Evolutionary conservation across 1,139 yeast genomes (phyloP).

Genomic region (Komagataea norvegica): DNA sequence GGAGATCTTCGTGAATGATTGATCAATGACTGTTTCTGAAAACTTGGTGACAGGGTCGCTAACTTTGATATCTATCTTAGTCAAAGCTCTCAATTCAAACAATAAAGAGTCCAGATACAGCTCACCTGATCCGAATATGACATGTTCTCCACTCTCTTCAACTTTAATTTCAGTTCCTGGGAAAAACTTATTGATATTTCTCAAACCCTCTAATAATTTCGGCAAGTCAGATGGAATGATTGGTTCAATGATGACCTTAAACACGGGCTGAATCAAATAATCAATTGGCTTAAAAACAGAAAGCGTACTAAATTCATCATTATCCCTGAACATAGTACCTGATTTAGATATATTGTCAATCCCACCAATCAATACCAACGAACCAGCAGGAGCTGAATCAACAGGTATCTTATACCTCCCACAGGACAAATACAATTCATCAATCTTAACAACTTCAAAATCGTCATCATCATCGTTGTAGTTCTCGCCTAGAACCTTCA

Average conservation of each 20-base stretch:
- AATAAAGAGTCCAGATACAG: slow-evolving; percentile 78
- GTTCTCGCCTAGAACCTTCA: slow-evolving; percentile 56
- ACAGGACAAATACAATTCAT: slow-evolving; percentile 55
- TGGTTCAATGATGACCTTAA: slow-evolving; percentile 84
- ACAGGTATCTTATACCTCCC: slow-evolving; percentile 67
- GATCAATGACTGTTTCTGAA: slow-evolving; percentile 68
- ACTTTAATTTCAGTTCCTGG: slow-evolving; percentile 63
- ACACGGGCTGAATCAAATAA: slow-evolving; percentile 51
- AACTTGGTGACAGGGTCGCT: slow-evolving; percentile 83
- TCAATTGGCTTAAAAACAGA: slow-evolving; percentile 40
- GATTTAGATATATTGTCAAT: slow-evolving; percentile 50
- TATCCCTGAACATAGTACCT: slow-evolving; percentile 46
- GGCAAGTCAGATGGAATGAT: slow-evolving; percentile 75
- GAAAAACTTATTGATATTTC: slow-evolving; percentile 58
- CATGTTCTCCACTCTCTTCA: slow-evolving; percentile 88
- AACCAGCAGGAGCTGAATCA: slow-evolving; percentile 55
- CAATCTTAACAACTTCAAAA: slow-evolving; percentile 36
- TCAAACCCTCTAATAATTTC: slow-evolving; percentile 60
- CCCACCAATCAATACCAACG: slow-evolving; percentile 64
- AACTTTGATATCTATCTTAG: slow-evolving; percentile 69
- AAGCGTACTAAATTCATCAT: slow-evolving; percentile 22
- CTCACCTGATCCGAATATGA: slow-evolving; percentile 81
- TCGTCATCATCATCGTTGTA: slow-evolving; percentile 52
- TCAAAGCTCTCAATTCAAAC: slow-evolving; percentile 65
- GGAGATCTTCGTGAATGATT: slow-evolving; percentile 63